phyloP scores from a whole-genome alignment of 225 moss, liverwort and hornwort genomes.

The Anthoceros angustus region DNA sequence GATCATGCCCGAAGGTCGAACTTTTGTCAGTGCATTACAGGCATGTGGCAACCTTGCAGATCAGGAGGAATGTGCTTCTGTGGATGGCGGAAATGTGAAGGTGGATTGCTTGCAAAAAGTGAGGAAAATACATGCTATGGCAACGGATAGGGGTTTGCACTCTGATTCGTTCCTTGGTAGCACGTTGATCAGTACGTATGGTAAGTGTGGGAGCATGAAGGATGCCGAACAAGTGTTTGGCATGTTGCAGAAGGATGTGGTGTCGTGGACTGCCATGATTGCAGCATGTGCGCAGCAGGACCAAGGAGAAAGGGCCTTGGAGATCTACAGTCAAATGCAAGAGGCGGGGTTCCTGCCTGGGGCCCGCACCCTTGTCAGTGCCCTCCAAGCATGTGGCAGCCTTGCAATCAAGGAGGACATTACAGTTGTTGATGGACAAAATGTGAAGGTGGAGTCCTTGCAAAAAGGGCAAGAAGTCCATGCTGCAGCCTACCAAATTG shows the following conservation, averaged over 20 bases:
- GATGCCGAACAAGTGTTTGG: not conserved
- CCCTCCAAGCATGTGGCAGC: not conserved
- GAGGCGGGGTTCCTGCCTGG: not conserved
- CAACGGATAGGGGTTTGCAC: not conserved
- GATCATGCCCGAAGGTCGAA: not conserved
- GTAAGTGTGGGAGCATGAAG: not conserved
- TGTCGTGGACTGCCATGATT: not conserved
- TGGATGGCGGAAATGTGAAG: not conserved
- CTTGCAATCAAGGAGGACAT: not conserved
- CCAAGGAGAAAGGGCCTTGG: not conserved
- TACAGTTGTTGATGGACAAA: not conserved
- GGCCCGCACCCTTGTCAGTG: not conserved
- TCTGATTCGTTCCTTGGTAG: not conserved
- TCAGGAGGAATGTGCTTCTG: not conserved
- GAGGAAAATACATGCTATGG: not conserved
- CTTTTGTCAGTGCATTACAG: not conserved
- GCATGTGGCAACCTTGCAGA: conserved; percentile 1
- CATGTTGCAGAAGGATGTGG: not conserved
- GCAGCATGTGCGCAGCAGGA: not conserved
- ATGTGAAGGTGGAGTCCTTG: not conserved
- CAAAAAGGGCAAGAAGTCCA: not conserved
- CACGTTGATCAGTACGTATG: not conserved
- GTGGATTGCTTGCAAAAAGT: not conserved
- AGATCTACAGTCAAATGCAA: not conserved
- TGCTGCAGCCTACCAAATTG: not conserved